A percentile compares a stretch with the other conserved stretches of the same genome.
Conservation (phyloP, 139 green algal genomes). For the Mychonastes homosphaera region DNA sequence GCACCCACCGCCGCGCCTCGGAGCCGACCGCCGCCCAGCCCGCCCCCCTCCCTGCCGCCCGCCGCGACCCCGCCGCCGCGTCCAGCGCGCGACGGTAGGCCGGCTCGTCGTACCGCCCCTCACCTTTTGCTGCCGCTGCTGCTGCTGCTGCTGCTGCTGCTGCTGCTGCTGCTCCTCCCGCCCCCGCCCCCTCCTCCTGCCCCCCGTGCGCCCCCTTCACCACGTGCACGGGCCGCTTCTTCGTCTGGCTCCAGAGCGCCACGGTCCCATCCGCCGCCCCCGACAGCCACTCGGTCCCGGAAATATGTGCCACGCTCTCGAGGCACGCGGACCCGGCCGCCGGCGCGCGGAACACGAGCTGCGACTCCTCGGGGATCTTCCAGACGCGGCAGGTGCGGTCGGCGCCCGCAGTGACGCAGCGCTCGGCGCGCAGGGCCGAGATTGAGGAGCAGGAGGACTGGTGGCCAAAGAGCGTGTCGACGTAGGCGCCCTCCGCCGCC, state of each 20-base stretch:
- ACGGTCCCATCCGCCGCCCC: conserved; percentile 54
- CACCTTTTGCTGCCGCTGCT: background rate
- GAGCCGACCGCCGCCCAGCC: conserved; percentile 9
- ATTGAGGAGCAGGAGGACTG: too few species aligned
- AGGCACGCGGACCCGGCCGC: background rate
- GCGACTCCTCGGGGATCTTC: conserved; percentile 94
- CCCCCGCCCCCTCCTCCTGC: conserved; percentile 8
- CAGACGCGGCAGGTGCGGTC: conserved; percentile 86
- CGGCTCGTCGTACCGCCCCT: background rate
- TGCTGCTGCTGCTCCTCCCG: background rate
- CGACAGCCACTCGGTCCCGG: conserved; percentile 68
- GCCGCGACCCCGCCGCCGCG: background rate
- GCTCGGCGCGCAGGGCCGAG: conserved; percentile 53
- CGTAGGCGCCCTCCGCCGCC: conserved; percentile 44
- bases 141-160: conserved; percentile 2
- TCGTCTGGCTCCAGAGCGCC: conserved; percentile 8
- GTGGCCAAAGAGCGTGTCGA: conserved; percentile 91
- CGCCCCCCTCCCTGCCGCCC: conserved; percentile 22
- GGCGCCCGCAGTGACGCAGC: conserved; percentile 53
- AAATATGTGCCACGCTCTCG: conserved; percentile 26
- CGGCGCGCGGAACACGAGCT: conserved; percentile 80
- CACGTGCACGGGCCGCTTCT: background rate
- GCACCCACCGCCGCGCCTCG: conserved; percentile 55
- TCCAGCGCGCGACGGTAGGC: background rate
- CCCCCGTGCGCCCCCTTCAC: background rate